A percentile compares a stretch with the other conserved stretches of the same genome.
These are phyloP conservation scores for Phytophthora nicotianae DNA, from an alignment of 352 stramenopile species.

Conservation along the genomic window DNA sequence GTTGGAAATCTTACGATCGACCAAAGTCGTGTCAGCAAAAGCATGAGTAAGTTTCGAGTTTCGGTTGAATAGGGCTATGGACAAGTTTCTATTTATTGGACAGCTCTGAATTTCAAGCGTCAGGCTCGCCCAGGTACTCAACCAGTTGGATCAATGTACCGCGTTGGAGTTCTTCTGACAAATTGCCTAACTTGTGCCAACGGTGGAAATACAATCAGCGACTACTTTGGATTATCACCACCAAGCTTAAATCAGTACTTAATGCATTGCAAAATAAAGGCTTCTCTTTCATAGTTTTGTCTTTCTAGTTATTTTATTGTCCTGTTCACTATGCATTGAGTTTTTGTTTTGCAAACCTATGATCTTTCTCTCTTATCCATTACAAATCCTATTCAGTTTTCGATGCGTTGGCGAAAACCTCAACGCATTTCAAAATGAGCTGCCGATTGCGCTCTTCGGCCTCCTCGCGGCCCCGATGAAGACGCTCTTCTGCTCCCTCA, in stretches of 20 bases:
- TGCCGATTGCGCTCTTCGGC: too few relatives aligned
- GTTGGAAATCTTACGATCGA: not conserved
- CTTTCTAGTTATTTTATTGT: too few relatives aligned
- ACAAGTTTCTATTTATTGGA: slow-evolving; percentile 17
- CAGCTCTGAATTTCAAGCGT: not conserved
- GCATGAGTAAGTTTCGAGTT: not conserved
- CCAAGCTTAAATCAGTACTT: not conserved
- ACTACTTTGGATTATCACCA: slow-evolving; percentile 8
- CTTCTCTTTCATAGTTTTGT: too few relatives aligned
- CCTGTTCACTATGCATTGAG: too few relatives aligned
- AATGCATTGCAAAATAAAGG: too few relatives aligned
- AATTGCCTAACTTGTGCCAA: slow-evolving; percentile 14
- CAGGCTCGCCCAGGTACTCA: not conserved
- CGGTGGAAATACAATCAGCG: slow-evolving; percentile 13
- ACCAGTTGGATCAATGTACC: slow-evolving; percentile 3
- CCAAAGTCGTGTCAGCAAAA: not conserved
- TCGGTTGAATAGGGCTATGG: slow-evolving; percentile 6
- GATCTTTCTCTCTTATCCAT: too few relatives aligned
- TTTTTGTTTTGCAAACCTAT: not conserved
- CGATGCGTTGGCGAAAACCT: not conserved
- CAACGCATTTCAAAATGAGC: not conserved
- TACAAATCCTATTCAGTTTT: too few relatives aligned
- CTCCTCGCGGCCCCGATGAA: not conserved
- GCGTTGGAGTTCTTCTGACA: slow-evolving; percentile 1
- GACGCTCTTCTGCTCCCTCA: too few relatives aligned